phyloP scores from a whole-genome alignment of 768 basidiomycete genomes.

The Lanmaoa rubissima region DNA sequence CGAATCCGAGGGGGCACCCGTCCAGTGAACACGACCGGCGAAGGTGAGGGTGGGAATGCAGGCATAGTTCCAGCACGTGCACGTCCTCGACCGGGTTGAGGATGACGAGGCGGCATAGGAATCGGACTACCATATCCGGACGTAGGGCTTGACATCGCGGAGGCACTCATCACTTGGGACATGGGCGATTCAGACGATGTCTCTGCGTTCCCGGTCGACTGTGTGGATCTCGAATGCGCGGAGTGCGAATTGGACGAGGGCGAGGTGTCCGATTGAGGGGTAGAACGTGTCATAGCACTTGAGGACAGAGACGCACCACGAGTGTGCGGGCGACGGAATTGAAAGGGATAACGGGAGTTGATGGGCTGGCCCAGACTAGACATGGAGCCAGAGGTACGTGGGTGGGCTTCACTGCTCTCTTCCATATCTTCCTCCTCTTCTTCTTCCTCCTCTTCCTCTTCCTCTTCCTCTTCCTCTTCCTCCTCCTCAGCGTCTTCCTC shows the following conservation, averaged over 20 bases:
- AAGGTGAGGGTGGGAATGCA: constrained; percentile 35
- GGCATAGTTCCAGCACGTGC: constrained; percentile 42
- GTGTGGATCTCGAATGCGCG: constrained; percentile 45
- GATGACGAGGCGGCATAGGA: constrained; percentile 51
- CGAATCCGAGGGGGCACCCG: constrained; percentile 25
- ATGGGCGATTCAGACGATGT: constrained; percentile 56
- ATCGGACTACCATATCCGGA: constrained; percentile 37
- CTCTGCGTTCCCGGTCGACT: constrained; percentile 62
- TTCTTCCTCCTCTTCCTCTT: constrained; percentile 45
- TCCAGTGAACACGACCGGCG: constrained; percentile 33
- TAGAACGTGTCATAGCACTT: constrained; percentile 39
- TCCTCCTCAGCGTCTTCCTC: constrained; percentile 15
- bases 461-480: constrained; percentile 28
- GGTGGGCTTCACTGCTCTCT: constrained; percentile 52
- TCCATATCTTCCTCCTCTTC: constrained; percentile 36
- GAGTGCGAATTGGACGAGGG: constrained; percentile 40
- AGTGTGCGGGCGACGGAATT: constrained; percentile 46
- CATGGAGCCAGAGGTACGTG: constrained; percentile 76
- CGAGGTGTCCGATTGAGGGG: constrained; percentile 37
- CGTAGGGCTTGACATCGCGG: constrained; percentile 37
- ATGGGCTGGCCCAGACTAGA: constrained; percentile 82
- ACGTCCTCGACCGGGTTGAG: constrained; percentile 37
- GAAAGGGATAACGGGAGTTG: constrained; percentile 66
- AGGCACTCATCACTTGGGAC: constrained; percentile 40
- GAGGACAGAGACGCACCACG: constrained; percentile 46